Evolutionary conservation across 2,329 filamentous ascomycete species (phyloP), one percentile per base, ranked within the genome.

Genomic region (Penicillium brevicompactum): DNA sequence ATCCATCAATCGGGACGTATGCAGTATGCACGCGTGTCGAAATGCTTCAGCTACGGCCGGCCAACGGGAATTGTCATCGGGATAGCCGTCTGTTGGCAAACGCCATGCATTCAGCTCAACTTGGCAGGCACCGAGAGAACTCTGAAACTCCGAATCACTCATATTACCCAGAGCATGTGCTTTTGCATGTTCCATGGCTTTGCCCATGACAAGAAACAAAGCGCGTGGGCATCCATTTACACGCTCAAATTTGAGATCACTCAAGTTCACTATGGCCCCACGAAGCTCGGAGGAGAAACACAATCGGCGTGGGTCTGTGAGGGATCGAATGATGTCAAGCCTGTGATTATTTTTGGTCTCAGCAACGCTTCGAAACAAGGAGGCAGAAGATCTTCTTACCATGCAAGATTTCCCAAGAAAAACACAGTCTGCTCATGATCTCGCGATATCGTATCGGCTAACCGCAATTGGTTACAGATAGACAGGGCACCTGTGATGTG

Each of bases 401-500:
- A 70, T 13, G 65, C 64, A 21, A 70, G 53, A 24, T 70, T 70
- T 0, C 68, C 67, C 3, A 70, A 42, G 22, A 70, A 70, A 41
- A 70, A 70, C 1, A 70, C 57, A 0, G 68, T 67, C 6, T 67
- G 57, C 27, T 65, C 62, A 10, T 67, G 60, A n/a, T 62, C 56
- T 11, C 58, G 50, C 16, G 58, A 62, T 13, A 70, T 56, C 7
- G 49, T 58, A 24, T 69, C 62, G 7, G 58, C 53, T 6, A 70
- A 56, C 18, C 61, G 53, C 7, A 71, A 44, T 9, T 65, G 63
- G 32, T 66, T 68, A 46, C 68, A 71, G 13, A 71, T 68, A 1
- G 69, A 71, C 60, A 71, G 62, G 1, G 69, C 68, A 6, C 69
- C 69, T 2, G 68, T 70, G 10, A 71, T 71, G 46, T 71, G 69